phyloP scores from a whole-genome alignment of 1,284 basidiomycete genomes.

The Jaminaea rosea region DNA sequence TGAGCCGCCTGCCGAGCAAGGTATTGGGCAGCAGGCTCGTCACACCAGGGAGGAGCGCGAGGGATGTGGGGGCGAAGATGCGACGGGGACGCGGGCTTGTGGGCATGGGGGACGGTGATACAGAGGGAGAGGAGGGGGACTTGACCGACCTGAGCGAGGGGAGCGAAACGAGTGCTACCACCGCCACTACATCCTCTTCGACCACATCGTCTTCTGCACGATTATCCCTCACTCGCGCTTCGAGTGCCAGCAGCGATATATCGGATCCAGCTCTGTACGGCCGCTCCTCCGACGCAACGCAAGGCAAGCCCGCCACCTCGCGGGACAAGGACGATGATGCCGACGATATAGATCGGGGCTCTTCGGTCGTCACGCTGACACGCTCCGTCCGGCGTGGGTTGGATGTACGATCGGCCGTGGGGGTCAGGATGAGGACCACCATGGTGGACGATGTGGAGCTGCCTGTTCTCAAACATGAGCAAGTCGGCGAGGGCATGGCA shows the following conservation, averaged over 20 bases:
- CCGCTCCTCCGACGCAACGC: too few species aligned
- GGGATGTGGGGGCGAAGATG: slow-evolving; percentile 2
- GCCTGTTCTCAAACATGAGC: neutral
- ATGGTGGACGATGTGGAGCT: neutral
- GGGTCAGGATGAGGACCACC: slow-evolving; percentile 1
- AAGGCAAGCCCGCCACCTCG: too few species aligned
- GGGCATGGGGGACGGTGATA: neutral
- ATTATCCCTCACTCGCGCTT: neutral
- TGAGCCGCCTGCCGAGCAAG: slow-evolving; percentile 3
- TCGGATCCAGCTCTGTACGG: too few species aligned
- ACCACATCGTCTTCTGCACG: neutral
- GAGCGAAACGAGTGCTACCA: neutral
- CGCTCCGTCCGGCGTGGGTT: neutral
- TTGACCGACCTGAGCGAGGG: neutral
- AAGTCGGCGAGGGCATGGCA: neutral
- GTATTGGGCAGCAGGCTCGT: slow-evolving; percentile 6
- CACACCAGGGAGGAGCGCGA: slow-evolving; percentile 2
- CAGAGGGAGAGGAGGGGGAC: neutral
- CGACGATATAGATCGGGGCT: neutral
- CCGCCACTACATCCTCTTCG: neutral
- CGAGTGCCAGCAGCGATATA: too few species aligned
- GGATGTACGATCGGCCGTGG: slow-evolving; percentile 2
- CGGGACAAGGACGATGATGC: slow-evolving; percentile 1
- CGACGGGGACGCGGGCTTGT: neutral
- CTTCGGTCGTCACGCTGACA: neutral